Conservation (phyloP, 1,284 basidiomycete genomes). For the Tilletia horrida region DNA sequence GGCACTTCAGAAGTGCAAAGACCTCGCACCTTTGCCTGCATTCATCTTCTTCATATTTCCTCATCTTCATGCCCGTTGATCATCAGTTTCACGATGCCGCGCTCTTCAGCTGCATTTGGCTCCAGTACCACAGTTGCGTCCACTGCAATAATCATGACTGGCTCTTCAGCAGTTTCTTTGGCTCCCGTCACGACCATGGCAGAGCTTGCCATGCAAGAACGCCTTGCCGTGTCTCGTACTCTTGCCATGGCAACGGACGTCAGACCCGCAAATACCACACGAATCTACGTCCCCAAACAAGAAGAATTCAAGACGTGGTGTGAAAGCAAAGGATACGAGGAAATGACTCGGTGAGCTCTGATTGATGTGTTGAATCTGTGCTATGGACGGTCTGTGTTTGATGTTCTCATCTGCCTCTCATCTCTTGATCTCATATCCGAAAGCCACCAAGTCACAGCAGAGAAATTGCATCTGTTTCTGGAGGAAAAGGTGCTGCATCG, state of each 20-base stretch:
- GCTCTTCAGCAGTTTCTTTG: no score
- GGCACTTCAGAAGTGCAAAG: no score
- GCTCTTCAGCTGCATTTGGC: no score
- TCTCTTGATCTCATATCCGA: neutral
- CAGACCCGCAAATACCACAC: neutral
- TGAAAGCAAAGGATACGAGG: neutral
- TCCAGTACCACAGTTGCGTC: no score
- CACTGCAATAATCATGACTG: no score
- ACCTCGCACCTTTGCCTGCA: no score
- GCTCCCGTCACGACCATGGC: neutral
- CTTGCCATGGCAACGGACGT: neutral
- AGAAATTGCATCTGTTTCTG: neutral
- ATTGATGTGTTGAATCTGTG: neutral
- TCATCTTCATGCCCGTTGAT: no score
- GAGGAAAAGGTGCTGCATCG: neutral
- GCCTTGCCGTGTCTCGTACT: neutral
- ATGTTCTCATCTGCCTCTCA: neutral
- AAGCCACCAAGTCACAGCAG: neutral
- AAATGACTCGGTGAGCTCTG: constrained; percentile 4
- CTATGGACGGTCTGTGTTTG: neutral
- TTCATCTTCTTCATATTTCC: no score
- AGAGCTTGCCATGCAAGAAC: neutral
- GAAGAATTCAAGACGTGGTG: neutral
- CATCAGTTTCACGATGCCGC: no score
- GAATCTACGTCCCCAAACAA: neutral